Conservation (phyloP, 2,329 filamentous ascomycete species). For the Periconia sp. region DNA sequence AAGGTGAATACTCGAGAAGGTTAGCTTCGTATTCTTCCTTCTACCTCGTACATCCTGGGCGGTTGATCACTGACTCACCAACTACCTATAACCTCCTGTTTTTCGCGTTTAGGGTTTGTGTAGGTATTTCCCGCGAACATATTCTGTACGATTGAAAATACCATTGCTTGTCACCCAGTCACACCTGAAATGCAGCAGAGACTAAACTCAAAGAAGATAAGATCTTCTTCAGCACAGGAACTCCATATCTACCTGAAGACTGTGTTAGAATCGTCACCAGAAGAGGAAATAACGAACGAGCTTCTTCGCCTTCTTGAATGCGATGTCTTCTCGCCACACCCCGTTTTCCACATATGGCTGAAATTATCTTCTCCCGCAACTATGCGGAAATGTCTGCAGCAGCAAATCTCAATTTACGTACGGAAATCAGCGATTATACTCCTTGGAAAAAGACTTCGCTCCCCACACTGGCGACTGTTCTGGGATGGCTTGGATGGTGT, state of each 20-base stretch:
- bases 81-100: no score
- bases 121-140: no score
- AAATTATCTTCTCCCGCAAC: slow-evolving; percentile 17
- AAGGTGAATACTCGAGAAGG: no score
- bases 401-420: slow-evolving; percentile 24
- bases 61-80: no score
- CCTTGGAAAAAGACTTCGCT: slow-evolving; percentile 18
- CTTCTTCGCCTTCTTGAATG: slow-evolving; percentile 11
- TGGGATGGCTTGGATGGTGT: slow-evolving; percentile 32
- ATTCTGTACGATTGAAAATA: no score
- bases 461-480: slow-evolving; percentile 21
- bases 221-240: neutral
- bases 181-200: no score
- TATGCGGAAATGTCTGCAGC: slow-evolving; percentile 20
- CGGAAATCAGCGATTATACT: slow-evolving; percentile 21
- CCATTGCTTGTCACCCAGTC: no score
- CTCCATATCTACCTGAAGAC: neutral
- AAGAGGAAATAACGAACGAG: neutral
- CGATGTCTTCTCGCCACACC: slow-evolving; percentile 15
- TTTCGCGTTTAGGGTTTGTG: no score
- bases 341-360: slow-evolving; percentile 27
- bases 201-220: neutral
- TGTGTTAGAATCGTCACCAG: neutral
- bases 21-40: no score
- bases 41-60: no score